These are phyloP conservation scores for Viridothelium virens DNA, from an alignment of 495 filamentous ascomycete genomes.

Conservation along the genomic window DNA sequence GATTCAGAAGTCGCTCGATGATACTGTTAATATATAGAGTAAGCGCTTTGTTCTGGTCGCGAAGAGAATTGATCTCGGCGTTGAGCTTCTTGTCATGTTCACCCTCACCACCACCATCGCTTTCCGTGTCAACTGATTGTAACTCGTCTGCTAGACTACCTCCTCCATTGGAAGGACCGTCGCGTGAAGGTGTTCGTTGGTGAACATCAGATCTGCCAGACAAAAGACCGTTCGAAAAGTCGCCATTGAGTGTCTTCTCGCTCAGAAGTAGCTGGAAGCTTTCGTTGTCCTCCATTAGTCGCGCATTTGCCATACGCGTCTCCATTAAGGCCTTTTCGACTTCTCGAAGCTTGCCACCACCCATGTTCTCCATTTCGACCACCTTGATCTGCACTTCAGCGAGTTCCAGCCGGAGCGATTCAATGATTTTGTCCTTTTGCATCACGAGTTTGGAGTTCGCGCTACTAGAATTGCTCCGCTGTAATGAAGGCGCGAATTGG, in stretches of 20 bases:
- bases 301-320: constrained; percentile 84
- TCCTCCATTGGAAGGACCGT: constrained; percentile 18
- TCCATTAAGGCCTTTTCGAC: constrained; percentile 84
- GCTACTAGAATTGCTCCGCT: constrained; percentile 73
- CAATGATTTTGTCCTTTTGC: constrained; percentile 94
- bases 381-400: constrained; percentile 93
- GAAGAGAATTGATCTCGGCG: constrained; percentile 66
- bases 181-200: constrained; percentile 27
- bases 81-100: constrained; percentile 64
- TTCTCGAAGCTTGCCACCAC: constrained; percentile 74
- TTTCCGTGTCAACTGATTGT: constrained; percentile 46
- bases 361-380: constrained; percentile 87
- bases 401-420: constrained; percentile 81
- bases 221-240: constrained; percentile 47
- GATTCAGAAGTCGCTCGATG: constrained; percentile 84
- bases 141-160: constrained; percentile 84
- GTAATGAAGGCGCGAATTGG: constrained; percentile 81
- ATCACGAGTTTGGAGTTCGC: constrained; percentile 71
- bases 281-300: constrained; percentile 96
- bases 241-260: constrained; percentile 88
- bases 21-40: constrained; percentile 98
- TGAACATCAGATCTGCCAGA: constrained; percentile 13
- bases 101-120: constrained; percentile 35
- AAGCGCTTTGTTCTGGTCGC: constrained; percentile 93
- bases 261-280: constrained; percentile 91